A percentile compares a stretch with the other conserved stretches of the same genome.
phyloP scores from a whole-genome alignment of 306 rosid genomes.

The Dryas octopetala region DNA sequence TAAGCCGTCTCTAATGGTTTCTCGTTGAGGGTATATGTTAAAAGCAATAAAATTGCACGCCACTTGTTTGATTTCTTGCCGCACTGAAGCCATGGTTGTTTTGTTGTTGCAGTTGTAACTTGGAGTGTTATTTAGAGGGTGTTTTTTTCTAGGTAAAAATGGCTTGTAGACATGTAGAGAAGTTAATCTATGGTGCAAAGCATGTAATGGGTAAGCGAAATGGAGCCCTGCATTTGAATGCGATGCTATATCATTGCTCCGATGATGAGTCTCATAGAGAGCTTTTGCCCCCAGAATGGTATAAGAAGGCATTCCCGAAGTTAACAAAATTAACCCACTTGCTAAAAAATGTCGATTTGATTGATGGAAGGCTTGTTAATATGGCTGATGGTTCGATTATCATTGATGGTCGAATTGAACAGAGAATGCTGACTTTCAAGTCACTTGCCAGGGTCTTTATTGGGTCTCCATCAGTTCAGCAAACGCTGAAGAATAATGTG shows the following conservation, averaged over 20 bases:
- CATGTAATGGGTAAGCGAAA: constrained; percentile 30
- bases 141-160: constrained; percentile 12
- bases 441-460: constrained; percentile 60
- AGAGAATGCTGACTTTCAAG: constrained; percentile 54
- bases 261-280: constrained; percentile 39
- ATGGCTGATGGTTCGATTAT: constrained; percentile 47
- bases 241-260: constrained; percentile 47
- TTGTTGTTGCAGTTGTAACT: not conserved
- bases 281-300: constrained; percentile 47
- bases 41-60: constrained; percentile 1
- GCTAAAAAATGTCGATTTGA: constrained; percentile 55
- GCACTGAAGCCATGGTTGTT: constrained; percentile 14
- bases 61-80: constrained; percentile 34
- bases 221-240: constrained; percentile 38
- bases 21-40: not conserved
- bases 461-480: constrained; percentile 60
- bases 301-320: constrained; percentile 45
- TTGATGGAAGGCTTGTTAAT: constrained; percentile 66
- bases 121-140: not conserved
- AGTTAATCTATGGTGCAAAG: constrained; percentile 22
- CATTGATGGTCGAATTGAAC: constrained; percentile 42
- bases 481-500: constrained; percentile 30
- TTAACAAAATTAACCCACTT: constrained; percentile 35
- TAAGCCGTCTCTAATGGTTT: not conserved
- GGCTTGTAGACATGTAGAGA: constrained; percentile 35